A percentile compares a stretch with the other conserved stretches of the same genome.
Conservation (phyloP, 2,329 filamentous ascomycete genomes). For the Xylaria sp. region DNA sequence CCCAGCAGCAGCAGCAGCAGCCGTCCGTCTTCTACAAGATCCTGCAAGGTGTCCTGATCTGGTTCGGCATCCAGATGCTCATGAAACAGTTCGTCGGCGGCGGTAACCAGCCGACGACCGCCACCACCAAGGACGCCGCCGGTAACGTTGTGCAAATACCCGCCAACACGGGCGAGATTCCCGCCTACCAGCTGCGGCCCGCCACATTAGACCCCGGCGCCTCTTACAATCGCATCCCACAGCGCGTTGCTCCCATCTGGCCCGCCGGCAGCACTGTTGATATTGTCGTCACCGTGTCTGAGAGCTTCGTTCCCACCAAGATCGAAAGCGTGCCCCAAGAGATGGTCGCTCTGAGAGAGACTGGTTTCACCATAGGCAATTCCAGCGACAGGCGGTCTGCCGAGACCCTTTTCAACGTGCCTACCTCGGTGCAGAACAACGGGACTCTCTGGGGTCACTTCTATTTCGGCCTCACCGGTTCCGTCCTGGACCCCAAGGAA, state of each 20-base stretch:
- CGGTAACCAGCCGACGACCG: constrained; percentile 60
- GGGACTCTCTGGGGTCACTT: constrained; percentile 96
- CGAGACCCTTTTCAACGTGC: constrained; percentile 81
- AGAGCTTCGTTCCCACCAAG: constrained; percentile 75
- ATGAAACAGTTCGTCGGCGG: constrained; percentile 65
- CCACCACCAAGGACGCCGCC: constrained; percentile 61
- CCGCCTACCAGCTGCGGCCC: constrained; percentile 74
- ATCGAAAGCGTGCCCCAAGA: constrained; percentile 74
- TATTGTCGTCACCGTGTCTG: constrained; percentile 84
- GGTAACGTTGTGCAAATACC: constrained; percentile 66
- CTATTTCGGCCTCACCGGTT: constrained; percentile 82
- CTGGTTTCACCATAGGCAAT: constrained; percentile 81
- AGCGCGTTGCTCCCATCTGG: constrained; percentile 88
- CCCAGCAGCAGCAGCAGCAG: constrained; percentile 28
- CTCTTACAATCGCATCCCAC: constrained; percentile 72
- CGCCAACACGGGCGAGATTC: constrained; percentile 67
- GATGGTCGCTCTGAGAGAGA: constrained; percentile 81
- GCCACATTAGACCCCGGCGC: constrained; percentile 69
- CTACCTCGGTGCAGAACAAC: constrained; percentile 85
- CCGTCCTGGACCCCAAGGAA: constrained; percentile 78
- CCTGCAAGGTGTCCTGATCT: constrained; percentile 64
- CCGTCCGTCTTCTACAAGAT: constrained; percentile 60
- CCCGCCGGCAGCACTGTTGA: constrained; percentile 81
- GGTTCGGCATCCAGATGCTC: constrained; percentile 68
- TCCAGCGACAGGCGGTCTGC: constrained; percentile 81